phyloP scores from a whole-genome alignment of 1,139 yeast genomes.

The Citeromyces siamensis region DNA sequence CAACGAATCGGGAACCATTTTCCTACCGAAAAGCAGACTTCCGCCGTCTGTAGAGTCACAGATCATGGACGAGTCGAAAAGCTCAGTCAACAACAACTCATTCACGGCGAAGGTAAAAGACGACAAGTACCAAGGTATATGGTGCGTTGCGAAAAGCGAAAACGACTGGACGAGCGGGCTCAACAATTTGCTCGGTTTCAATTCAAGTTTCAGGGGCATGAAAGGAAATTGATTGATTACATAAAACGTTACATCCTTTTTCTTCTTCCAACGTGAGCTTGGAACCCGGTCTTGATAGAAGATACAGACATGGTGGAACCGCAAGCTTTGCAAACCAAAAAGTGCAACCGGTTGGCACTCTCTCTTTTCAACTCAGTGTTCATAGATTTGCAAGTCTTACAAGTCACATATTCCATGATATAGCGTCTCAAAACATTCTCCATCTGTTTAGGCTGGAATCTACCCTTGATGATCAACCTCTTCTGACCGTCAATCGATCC shows the following conservation, averaged over 20 bases:
- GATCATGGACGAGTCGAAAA: slow-evolving; percentile 3
- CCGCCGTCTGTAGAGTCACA: slow-evolving; percentile 15
- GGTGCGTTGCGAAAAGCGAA: slow-evolving; percentile 75
- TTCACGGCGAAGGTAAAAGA: not conserved
- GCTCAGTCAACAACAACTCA: not conserved
- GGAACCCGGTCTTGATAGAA: slow-evolving; percentile 98
- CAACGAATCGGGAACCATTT: slow-evolving; percentile 44
- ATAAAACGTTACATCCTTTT: slow-evolving; percentile 25
- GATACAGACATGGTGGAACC: slow-evolving; percentile 96
- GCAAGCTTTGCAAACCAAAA: slow-evolving; percentile 96
- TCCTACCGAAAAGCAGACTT: slow-evolving; percentile 29
- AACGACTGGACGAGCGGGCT: slow-evolving; percentile 90
- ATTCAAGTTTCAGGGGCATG: slow-evolving; percentile 53
- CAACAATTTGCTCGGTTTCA: slow-evolving; percentile 80
- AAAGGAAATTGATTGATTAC: not conserved
- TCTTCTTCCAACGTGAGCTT: slow-evolving; percentile 83
- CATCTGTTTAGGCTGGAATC: slow-evolving; percentile 95
- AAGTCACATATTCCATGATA: slow-evolving; percentile 92
- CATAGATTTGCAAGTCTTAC: slow-evolving; percentile 98
- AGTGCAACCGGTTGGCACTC: slow-evolving; percentile 90
- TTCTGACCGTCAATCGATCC: slow-evolving; percentile 98
- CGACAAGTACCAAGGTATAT: slow-evolving; percentile 43
- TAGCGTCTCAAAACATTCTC: slow-evolving; percentile 95
- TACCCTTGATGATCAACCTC: slow-evolving; percentile 94
- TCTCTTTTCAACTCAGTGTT: slow-evolving; percentile 94